Evolutionary conservation across 768 basidiomycete genomes (phyloP), one percentile per base, ranked within the genome.

Genomic region (Cubamyces lactineus): DNA sequence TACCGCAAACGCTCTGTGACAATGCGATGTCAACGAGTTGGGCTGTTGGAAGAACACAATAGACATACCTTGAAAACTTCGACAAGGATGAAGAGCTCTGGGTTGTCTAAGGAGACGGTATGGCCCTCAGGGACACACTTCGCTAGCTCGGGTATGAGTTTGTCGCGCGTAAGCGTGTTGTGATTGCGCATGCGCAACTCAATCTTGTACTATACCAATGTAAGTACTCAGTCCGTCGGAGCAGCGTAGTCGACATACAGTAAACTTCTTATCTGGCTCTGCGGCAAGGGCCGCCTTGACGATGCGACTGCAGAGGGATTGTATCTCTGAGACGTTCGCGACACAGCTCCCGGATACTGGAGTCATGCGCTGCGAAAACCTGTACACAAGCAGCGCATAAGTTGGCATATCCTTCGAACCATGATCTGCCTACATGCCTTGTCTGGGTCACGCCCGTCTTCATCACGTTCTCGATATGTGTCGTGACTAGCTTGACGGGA

Each of bases 171-270:
- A 24, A 94, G 72, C 5, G 84, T 87, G n/a, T 79, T 87, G 64
- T 94, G 92, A 69, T 93, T 92, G 43, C 92, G 84, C 30, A 87
- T 74, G 52, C 87, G 81, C 52, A 91, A 69, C 67, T 94, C 91
- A 40, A 94, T 85, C 72, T 93, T 93, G 77, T 91, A 94, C 92
- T 94, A 61, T 2, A 38, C 21, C 30, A 61, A 16, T 50, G 55
- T 28, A 34, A 61, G 42, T 21, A 1, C 28, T n/a, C n/a, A n/a
- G n/a, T n/a, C n/a, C n/a, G n/a, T n/a, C n/a, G n/a, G n/a, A 12
- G 13, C 15, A 16, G 19, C 21, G 13, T 34, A 21, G 12, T 24
- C 38, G 16, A 56, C 78, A 56, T 71, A 86, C 89, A 51, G 74
- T 85, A 68, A 77, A 85, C 60, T 74, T 77, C 64, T 72, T 75